phyloP scores from a whole-genome alignment of 176 grass and related monocot species.

The Thalia dealbata region DNA sequence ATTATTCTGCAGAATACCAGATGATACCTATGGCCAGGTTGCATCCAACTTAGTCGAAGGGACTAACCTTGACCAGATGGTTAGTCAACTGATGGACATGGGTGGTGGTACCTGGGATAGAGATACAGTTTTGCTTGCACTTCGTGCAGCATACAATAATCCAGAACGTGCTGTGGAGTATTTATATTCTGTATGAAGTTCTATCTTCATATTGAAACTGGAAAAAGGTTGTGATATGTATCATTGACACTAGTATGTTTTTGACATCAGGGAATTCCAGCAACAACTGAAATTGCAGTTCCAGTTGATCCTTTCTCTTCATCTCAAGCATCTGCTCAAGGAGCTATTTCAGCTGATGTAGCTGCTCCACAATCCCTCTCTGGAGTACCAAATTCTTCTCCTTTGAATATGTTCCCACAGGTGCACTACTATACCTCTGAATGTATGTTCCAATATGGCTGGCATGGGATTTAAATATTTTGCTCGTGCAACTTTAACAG shows the following conservation, averaged over 20 bases:
- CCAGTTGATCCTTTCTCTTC: slow-evolving; percentile 22
- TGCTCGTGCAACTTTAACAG: slow-evolving; percentile 31
- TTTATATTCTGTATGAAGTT: slow-evolving; percentile 68
- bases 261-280: slow-evolving; percentile 70
- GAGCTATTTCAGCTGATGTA: slow-evolving; percentile 24
- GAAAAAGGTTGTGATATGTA: not conserved
- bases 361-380: slow-evolving; percentile 32
- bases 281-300: slow-evolving; percentile 62
- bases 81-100: slow-evolving; percentile 92
- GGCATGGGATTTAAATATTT: slow-evolving; percentile 17
- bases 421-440: slow-evolving; percentile 25
- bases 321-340: slow-evolving; percentile 32
- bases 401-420: slow-evolving; percentile 92
- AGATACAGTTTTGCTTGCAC: slow-evolving; percentile 62
- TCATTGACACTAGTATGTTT: not conserved
- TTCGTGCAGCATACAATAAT: slow-evolving; percentile 90
- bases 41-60: slow-evolving; percentile 55
- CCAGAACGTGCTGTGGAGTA: slow-evolving; percentile 96
- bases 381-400: slow-evolving; percentile 67
- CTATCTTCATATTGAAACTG: not conserved
- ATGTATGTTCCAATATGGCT: slow-evolving; percentile 8
- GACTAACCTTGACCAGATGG: slow-evolving; percentile 48
- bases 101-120: slow-evolving; percentile 92
- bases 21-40: slow-evolving; percentile 39
- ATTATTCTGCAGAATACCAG: slow-evolving; percentile 33